These are phyloP conservation scores for Raddia distichophylla DNA, from an alignment of 176 grass and related monocot genomes.

Conservation along the genomic window DNA sequence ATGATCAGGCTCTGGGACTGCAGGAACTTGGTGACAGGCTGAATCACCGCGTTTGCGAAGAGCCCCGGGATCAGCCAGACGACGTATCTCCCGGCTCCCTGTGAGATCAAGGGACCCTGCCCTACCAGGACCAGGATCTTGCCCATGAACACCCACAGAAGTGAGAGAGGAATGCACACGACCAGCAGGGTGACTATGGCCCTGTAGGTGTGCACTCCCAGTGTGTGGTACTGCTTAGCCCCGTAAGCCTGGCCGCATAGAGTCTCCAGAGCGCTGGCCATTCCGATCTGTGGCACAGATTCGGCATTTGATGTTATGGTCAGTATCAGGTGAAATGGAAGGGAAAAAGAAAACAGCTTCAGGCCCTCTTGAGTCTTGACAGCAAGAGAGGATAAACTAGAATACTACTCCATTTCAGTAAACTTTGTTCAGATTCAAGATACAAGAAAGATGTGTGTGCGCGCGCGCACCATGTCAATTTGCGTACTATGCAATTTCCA, in stretches of 20 bases:
- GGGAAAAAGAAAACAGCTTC: not conserved
- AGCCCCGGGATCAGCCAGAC: constrained; percentile 76
- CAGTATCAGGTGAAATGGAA: not conserved
- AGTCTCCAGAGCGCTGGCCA: constrained; percentile 79
- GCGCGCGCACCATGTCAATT: not conserved
- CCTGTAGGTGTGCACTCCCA: constrained; percentile 76
- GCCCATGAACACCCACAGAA: constrained; percentile 72
- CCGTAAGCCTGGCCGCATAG: constrained; percentile 51
- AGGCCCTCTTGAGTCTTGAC: not conserved
- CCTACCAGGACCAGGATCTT: constrained; percentile 72
- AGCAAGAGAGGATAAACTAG: not conserved
- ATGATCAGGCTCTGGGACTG: constrained; percentile 77
- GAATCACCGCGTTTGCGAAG: constrained; percentile 67
- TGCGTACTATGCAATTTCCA: not conserved
- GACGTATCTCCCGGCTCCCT: constrained; percentile 69
- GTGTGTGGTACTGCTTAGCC: constrained; percentile 54
- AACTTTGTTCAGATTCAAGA: not conserved
- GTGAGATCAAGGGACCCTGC: constrained; percentile 69
- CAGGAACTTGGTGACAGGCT: constrained; percentile 80
- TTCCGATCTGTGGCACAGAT: constrained; percentile 55
- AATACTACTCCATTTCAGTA: not conserved
- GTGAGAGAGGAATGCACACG: constrained; percentile 69
- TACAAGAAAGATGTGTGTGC: not conserved
- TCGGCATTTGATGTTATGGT: not conserved
- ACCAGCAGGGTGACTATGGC: constrained; percentile 70